Percentiles rank a stretch among this genome's conserved stretches.
These are phyloP conservation scores for Curvularia hawaiiensis DNA, from an alignment of 2,329 filamentous ascomycete species.

Conservation along the genomic window DNA sequence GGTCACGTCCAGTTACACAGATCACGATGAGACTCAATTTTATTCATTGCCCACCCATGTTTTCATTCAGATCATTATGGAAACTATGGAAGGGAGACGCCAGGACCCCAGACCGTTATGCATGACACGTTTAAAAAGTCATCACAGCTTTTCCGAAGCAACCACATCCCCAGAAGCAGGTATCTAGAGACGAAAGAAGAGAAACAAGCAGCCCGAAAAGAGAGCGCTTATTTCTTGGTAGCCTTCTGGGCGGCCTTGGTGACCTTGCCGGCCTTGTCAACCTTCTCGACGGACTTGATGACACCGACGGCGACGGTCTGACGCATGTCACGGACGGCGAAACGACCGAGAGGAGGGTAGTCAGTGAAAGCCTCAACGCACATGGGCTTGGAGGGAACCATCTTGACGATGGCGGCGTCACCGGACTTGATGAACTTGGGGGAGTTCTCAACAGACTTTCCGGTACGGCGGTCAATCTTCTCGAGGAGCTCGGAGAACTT, in stretches of 20 bases:
- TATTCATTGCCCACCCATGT: constrained; percentile 37
- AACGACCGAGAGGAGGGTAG: constrained; percentile 99
- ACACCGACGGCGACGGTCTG: constrained; percentile 87
- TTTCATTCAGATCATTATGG: constrained; percentile 48
- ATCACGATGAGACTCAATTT: background rate
- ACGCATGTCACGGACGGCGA: constrained; percentile 98
- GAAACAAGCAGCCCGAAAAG: constrained; percentile 39
- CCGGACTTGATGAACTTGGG: constrained; percentile 99
- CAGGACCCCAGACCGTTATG: constrained; percentile 45
- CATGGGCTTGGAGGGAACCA: constrained; percentile 99
- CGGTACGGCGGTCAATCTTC: constrained; percentile 99
- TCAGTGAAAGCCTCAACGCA: constrained; percentile 99
- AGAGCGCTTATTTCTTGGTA: constrained; percentile 49
- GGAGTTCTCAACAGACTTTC: constrained; percentile 87
- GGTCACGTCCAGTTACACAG: background rate
- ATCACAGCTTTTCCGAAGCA: constrained; percentile 47
- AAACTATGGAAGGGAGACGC: constrained; percentile 48
- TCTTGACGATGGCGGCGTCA: constrained; percentile 99
- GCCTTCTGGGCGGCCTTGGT: constrained; percentile 55
- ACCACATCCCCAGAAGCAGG: constrained; percentile 46
- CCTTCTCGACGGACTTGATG: constrained; percentile 71
- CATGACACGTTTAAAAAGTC: constrained; percentile 43
- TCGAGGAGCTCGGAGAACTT: constrained; percentile 99
- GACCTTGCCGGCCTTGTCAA: constrained; percentile 58
- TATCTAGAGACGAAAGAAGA: constrained; percentile 41